phyloP scores from a whole-genome alignment of 2,329 filamentous ascomycete species.

The Fusarium udum region DNA sequence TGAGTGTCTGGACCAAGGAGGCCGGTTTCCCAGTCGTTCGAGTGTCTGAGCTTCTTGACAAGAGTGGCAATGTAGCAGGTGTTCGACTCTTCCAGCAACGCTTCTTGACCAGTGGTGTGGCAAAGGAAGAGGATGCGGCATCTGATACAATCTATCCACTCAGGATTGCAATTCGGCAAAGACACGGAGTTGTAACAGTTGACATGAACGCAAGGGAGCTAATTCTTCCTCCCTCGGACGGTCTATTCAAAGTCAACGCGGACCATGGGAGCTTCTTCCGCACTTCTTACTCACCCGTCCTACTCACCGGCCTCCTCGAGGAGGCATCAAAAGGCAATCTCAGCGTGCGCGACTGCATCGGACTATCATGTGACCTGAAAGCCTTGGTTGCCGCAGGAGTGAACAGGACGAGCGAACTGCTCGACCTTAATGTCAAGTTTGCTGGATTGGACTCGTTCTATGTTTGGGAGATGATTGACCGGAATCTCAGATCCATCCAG shows the following conservation, averaged over 20 bases:
- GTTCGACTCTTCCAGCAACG: neutral
- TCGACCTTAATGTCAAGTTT: neutral
- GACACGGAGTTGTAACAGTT: neutral
- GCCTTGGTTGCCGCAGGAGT: neutral
- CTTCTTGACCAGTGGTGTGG: neutral
- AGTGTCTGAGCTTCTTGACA: neutral
- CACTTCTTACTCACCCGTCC: neutral
- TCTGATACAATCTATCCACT: neutral
- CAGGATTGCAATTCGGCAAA: fast-evolving
- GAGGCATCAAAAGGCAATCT: neutral
- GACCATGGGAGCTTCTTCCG: neutral
- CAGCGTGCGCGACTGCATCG: neutral
- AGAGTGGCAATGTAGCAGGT: neutral
- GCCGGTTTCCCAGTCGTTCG: neutral
- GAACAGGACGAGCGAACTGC: neutral
- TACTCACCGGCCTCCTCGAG: neutral
- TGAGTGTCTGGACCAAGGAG: neutral
- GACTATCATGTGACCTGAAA: neutral
- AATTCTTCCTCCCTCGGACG: fast-evolving
- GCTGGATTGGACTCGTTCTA: fast-evolving
- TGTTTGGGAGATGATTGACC: neutral
- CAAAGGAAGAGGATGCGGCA: neutral
- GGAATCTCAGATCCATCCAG: neutral
- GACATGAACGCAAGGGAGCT: neutral
- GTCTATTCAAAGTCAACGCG: neutral